phyloP scores from a whole-genome alignment of 2,329 filamentous ascomycete genomes.

The Calonectria fujianensis region DNA sequence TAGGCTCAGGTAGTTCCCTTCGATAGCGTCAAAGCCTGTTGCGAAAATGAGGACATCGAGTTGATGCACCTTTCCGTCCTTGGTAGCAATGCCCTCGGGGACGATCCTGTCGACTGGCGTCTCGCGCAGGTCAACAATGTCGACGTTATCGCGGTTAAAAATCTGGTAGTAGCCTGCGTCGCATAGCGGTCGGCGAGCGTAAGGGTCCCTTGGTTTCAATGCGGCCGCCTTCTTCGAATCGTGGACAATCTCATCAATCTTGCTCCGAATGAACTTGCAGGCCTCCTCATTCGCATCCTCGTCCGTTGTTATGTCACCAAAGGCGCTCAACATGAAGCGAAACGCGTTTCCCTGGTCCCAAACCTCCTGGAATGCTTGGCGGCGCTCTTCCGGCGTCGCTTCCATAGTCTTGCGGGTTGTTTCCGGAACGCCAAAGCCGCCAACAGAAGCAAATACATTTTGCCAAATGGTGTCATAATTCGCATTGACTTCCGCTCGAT shows the following conservation, averaged over 20 bases:
- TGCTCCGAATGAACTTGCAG: constrained; percentile 50
- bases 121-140: constrained; percentile 66
- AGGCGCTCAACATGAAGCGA: constrained; percentile 57
- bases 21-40: constrained; percentile 64
- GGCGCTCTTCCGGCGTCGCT: constrained; percentile 55
- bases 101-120: constrained; percentile 64
- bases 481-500: constrained; percentile 44
- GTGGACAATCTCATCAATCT: constrained; percentile 50
- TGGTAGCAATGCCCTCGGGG: constrained; percentile 59
- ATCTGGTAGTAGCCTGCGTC: constrained; percentile 71
- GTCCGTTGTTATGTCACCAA: constrained; percentile 41
- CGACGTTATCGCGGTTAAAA: constrained; percentile 67
- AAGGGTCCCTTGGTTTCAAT: constrained; percentile 44
- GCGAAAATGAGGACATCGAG: constrained; percentile 64
- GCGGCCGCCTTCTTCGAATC: constrained; percentile 47
- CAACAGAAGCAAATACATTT: constrained; percentile 46
- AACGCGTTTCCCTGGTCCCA: constrained; percentile 58
- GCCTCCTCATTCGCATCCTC: constrained; percentile 52
- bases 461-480: constrained; percentile 57
- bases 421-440: constrained; percentile 57
- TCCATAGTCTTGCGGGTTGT: constrained; percentile 54
- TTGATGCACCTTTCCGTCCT: constrained; percentile 57
- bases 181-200: constrained; percentile 46
- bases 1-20: constrained; percentile 19
- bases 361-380: constrained; percentile 52